These are phyloP conservation scores for Phtheirospermum japonicum DNA, from an alignment of 257 asterid genomes.

Conservation along the genomic window DNA sequence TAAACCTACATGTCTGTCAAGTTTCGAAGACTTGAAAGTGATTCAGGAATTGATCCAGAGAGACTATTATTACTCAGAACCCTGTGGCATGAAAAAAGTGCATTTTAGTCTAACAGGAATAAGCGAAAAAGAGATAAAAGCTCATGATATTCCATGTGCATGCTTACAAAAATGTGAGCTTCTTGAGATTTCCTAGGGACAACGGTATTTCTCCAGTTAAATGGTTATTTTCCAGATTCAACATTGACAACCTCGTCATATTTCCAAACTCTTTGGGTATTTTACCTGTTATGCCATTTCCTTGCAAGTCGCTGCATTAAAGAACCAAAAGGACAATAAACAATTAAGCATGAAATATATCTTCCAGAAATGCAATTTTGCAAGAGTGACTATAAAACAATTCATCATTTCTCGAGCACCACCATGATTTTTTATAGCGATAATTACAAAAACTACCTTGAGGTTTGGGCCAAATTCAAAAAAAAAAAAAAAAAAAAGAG, in stretches of 20 bases:
- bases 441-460: too few species aligned
- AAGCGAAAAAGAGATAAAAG: background rate
- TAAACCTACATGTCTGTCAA: constrained; percentile 50
- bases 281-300: constrained; percentile 61
- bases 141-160: background rate
- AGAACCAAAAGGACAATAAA: constrained; percentile 3
- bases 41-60: constrained; percentile 57
- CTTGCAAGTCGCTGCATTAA: constrained; percentile 58
- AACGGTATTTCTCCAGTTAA: constrained; percentile 68
- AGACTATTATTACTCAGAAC: constrained; percentile 60
- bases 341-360: background rate
- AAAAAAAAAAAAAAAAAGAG: too few species aligned
- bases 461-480: too few species aligned
- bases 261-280: constrained; percentile 69
- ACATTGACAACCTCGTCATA: constrained; percentile 62
- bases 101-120: constrained; percentile 10
- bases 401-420: too few species aligned
- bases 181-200: constrained; percentile 63
- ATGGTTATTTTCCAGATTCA: constrained; percentile 59
- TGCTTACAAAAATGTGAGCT: constrained; percentile 60
- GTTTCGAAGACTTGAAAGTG: constrained; percentile 50
- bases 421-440: too few species aligned
- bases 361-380: too few species aligned
- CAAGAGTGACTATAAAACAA: too few species aligned
- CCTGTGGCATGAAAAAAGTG: constrained; percentile 34